Percentiles rank a stretch among this genome's conserved stretches.
Conservation (phyloP, 805 yeast species). For the Ogataea allantospora region DNA sequence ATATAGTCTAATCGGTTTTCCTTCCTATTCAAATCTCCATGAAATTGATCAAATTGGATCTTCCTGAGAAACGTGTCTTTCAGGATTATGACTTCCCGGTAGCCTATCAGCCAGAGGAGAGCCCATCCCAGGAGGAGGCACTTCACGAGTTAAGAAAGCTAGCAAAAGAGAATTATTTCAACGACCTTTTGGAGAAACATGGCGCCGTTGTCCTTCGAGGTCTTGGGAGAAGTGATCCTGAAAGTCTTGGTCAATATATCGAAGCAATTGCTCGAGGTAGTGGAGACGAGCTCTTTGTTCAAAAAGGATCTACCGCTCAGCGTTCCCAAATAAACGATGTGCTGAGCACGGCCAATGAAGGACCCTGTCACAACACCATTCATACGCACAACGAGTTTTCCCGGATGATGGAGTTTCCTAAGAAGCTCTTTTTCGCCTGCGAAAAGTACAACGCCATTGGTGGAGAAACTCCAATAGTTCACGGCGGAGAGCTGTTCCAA, state of each 20-base stretch:
- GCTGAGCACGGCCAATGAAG: constrained; percentile 34
- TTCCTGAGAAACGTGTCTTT: too few species aligned
- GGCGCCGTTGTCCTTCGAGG: constrained; percentile 32
- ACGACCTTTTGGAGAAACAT: constrained; percentile 20
- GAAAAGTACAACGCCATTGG: constrained; percentile 24
- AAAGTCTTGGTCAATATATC: constrained; percentile 21
- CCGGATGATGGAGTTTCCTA: constrained; percentile 31
- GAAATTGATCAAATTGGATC: too few species aligned
- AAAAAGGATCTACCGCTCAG: constrained; percentile 31
- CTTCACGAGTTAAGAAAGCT: constrained; percentile 8
- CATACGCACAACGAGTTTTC: constrained; percentile 36
- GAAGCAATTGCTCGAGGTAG: constrained; percentile 22
- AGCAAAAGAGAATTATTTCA: constrained; percentile 25
- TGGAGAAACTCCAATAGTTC: constrained; percentile 37
- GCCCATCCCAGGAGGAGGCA: not conserved
- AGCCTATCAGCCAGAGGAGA: not conserved
- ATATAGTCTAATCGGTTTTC: too few species aligned
- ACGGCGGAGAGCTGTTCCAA: constrained; percentile 33
- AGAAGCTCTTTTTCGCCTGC: constrained; percentile 26
- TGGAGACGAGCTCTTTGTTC: constrained; percentile 26
- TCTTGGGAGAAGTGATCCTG: constrained; percentile 22
- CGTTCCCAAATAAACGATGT: constrained; percentile 26
- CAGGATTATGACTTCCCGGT: not conserved
- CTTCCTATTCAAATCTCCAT: too few species aligned
- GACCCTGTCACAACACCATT: constrained; percentile 24